Evolutionary conservation across 1,139 yeast species (phyloP), one percentile per base, ranked within the genome.

Genomic region (Sugiyamaella sp.): DNA sequence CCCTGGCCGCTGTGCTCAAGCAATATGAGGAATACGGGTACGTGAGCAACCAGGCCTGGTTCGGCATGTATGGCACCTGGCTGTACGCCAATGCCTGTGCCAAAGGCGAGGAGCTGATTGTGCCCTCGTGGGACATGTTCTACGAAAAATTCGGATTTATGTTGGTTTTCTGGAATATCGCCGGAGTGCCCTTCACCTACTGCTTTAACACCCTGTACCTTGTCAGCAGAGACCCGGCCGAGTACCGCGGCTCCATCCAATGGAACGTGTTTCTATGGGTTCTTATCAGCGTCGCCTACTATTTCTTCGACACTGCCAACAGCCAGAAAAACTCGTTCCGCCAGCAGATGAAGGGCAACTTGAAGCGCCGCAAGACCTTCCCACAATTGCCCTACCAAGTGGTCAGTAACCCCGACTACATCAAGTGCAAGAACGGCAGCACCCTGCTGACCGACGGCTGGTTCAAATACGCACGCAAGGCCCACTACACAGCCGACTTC

Each of bases 111-210:
- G 98, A 95, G 70, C 78, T 91, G 65, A 91, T 93, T 70, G 96
- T 91, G 57, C 97, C 98, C 60, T 86, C 97, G 17, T 93, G 99
- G 99, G 99, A 93, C 72, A 91, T 93, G 97, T 97, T 96, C 46
- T 93, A 93, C 72, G 99, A 93, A 72, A 93, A 95, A 74, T 93
- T 93, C 66, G 99, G 99, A 10, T 93, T 95, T 77, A 90, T 93
- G 97, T 82, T 93, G 63, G 83, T 91, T 64, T 93, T 93, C 79
- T 93, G 99, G 99, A 93, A 93, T 75, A 89, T 93, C 72, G 97
- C 98, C 37, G 99, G 99, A 65, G 99, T 93, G 40, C 99, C 99
- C 51, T 93, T 85, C 82, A 93, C 98, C 48, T 93, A 93, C 76
- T 89, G 97, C 73, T 97, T 90, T 71, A 86, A 95, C 71, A 88